Evolutionary conservation across 164 flowering plant genomes (phyloP).

Genomic region (Protea cynaroides): DNA sequence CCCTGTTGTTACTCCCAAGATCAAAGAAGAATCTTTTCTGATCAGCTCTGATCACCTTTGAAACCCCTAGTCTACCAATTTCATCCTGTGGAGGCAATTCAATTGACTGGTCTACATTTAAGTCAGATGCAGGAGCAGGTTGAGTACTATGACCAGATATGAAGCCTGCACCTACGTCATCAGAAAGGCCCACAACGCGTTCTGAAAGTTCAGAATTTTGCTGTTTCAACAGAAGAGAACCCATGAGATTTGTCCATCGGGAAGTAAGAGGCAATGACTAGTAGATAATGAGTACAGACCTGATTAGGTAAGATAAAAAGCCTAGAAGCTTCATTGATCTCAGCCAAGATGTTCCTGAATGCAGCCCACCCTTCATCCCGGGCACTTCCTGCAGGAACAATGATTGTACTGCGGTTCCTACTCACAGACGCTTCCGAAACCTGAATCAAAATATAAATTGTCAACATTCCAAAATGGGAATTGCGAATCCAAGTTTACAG

Average conservation of each 20-base stretch:
- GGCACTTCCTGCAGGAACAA: conserved; percentile 90
- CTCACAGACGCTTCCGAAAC: conserved; percentile 96
- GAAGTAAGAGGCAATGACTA: too few relatives aligned
- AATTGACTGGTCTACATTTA: conserved; percentile 60
- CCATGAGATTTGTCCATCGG: not conserved
- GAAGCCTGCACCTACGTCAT: conserved; percentile 98
- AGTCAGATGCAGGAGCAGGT: conserved; percentile 49
- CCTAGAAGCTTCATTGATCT: conserved; percentile 84
- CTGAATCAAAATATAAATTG: conserved; percentile 29
- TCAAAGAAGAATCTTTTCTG: conserved; percentile 98
- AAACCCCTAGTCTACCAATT: conserved; percentile 52
- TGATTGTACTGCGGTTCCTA: conserved; percentile 95
- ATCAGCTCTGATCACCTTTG: conserved; percentile 91
- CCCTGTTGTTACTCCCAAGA: conserved; percentile 93
- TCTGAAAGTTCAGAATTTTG: conserved; percentile 71
- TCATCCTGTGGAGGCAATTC: conserved; percentile 77
- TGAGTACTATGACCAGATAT: conserved; percentile 77
- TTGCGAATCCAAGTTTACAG: too few relatives aligned
- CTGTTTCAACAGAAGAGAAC: conserved; percentile 31
- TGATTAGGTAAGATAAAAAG: conserved; percentile 67
- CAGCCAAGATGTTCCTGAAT: conserved; percentile 90
- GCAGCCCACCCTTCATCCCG: conserved; percentile 97
- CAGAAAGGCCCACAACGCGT: conserved; percentile 80
- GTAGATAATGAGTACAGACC: conserved; percentile 25
- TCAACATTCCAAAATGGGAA: not conserved